Percentiles rank a stretch among this genome's conserved stretches.
Evolutionary conservation across 345 rosid species (phyloP).

Genomic region (Citropsis articulata): DNA sequence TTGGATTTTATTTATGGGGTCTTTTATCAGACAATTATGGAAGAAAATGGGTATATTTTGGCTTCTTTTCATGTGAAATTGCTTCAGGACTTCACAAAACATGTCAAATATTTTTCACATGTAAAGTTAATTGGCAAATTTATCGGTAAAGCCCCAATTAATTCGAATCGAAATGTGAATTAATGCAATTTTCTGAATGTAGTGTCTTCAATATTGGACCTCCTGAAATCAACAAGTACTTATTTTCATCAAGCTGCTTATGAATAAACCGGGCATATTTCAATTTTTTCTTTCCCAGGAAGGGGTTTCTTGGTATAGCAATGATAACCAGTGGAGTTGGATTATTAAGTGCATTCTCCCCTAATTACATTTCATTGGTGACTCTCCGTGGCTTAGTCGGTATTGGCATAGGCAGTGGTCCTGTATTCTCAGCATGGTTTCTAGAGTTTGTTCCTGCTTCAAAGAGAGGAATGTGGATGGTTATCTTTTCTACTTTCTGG

Average conservation of each 20-base stretch:
- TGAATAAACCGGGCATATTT: not conserved
- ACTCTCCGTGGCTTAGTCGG: constrained; percentile 47
- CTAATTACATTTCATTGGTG: constrained; percentile 35
- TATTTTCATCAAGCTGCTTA: not conserved
- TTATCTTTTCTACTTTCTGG: constrained; percentile 50
- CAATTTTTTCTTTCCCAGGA: constrained; percentile 29
- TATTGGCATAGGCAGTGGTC: constrained; percentile 56
- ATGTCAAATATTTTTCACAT: not conserved
- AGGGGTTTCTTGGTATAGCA: constrained; percentile 47
- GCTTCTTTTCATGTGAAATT: not conserved
- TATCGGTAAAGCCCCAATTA: too few species aligned
- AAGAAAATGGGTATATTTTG: not conserved
- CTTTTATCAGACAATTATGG: constrained; percentile 3
- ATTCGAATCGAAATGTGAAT: too few species aligned
- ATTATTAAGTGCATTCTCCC: constrained; percentile 49
- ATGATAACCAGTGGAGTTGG: constrained; percentile 48
- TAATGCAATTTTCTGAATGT: too few species aligned
- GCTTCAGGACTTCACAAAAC: not conserved
- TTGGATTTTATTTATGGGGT: constrained; percentile 6
- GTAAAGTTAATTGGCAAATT: too few species aligned
- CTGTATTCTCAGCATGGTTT: constrained; percentile 57
- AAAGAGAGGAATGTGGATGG: constrained; percentile 58
- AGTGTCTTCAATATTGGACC: too few species aligned
- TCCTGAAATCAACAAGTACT: too few species aligned
- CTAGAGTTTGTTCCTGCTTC: constrained; percentile 60